A percentile compares a stretch with the other conserved stretches of the same genome.
Conservation (phyloP, 2,329 filamentous ascomycete genomes). For the Calcarisporium arbuscula region DNA sequence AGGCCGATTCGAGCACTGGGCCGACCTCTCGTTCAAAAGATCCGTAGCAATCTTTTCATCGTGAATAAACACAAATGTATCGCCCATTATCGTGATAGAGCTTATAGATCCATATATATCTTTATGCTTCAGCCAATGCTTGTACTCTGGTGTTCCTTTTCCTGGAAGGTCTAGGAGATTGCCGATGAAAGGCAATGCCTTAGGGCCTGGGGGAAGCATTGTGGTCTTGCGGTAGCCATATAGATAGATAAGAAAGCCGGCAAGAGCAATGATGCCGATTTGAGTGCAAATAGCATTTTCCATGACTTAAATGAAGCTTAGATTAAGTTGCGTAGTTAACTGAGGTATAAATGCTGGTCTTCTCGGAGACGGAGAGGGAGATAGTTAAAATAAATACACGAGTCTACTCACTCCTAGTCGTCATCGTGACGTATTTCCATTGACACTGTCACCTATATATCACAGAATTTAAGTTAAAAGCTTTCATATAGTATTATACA, state of each 20-base stretch:
- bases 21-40: constrained; percentile 27
- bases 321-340: too few relatives aligned
- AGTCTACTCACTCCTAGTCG: too few relatives aligned
- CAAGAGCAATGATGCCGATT: constrained; percentile 1
- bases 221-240: too few relatives aligned
- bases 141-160: constrained; percentile 17
- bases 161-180: constrained; percentile 38
- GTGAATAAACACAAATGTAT: constrained; percentile 32
- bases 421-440: too few relatives aligned
- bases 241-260: constrained; percentile 2
- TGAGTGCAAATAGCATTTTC: background rate
- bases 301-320: too few relatives aligned
- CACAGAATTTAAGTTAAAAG: too few relatives aligned
- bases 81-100: constrained; percentile 15
- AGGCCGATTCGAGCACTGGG: constrained; percentile 14
- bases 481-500: too few relatives aligned
- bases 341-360: too few relatives aligned
- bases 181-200: constrained; percentile 33
- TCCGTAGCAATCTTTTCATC: constrained; percentile 26
- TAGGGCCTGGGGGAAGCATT: constrained; percentile 19
- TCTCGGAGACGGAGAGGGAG: too few relatives aligned
- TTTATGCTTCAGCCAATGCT: constrained; percentile 26
- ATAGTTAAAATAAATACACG: too few relatives aligned
- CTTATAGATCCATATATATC: constrained; percentile 21
- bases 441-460: too few relatives aligned